Evolutionary conservation across 176 grass and related monocot species (phyloP).

Genomic region (Chrysopogon serrulatus): DNA sequence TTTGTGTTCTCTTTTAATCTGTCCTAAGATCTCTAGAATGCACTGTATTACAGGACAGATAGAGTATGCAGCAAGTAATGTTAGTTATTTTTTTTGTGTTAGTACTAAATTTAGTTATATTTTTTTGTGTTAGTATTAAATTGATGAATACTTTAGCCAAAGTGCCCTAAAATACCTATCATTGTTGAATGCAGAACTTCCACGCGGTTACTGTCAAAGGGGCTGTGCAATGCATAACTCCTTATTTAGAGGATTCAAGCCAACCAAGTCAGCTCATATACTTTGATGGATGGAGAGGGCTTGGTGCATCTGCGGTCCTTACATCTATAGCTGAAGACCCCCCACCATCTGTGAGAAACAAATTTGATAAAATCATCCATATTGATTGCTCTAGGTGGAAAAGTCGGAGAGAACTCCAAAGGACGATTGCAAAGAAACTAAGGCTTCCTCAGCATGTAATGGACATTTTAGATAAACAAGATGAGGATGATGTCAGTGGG

Average conservation of each 20-base stretch:
- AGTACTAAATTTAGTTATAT: too few relatives aligned
- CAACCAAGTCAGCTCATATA: background rate
- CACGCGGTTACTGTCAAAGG: background rate
- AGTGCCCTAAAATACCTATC: background rate
- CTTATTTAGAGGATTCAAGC: background rate
- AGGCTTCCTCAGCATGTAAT: background rate
- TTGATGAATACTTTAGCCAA: background rate
- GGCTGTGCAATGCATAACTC: background rate
- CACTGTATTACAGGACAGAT: too few relatives aligned
- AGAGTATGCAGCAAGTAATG: too few relatives aligned
- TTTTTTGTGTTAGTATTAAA: too few relatives aligned
- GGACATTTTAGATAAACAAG: background rate
- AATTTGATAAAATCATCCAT: background rate
- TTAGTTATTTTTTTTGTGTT: too few relatives aligned
- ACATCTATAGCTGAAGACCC: background rate
- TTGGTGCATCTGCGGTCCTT: background rate
- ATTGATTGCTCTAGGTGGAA: conserved; percentile 8
- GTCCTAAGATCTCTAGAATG: too few relatives aligned
- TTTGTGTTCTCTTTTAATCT: too few relatives aligned
- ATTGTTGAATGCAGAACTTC: background rate
- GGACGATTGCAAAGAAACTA: background rate
- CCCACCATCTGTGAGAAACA: background rate
- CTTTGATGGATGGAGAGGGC: background rate
- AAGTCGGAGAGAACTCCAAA: background rate
- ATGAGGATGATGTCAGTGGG: conserved; percentile 1